Evolutionary conservation across 768 basidiomycete species (phyloP), one percentile per base, ranked within the genome.

Genomic region (Phanerochaete carnosa): DNA sequence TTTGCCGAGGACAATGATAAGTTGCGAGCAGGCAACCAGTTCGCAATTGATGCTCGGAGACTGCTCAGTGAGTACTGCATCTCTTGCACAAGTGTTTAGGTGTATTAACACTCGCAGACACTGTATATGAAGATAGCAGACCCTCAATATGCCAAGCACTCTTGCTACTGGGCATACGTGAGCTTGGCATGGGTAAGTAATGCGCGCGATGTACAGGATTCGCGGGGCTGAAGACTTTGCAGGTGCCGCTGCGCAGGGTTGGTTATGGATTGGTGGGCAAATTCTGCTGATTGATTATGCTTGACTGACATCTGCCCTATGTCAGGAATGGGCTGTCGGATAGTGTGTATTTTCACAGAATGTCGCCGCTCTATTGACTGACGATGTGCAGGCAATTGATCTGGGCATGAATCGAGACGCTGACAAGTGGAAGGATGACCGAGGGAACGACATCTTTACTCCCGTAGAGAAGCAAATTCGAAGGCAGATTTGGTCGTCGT

Each of bases 401-500:
- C 75, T 94, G 16, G 92, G 92, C 32, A 75, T 94, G 62, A 91
- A 94, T 68, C 88, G 89, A 29, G 84, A 90, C 65, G 84, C 90
- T 3, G 83, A 87, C 28, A 83, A 80, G 57, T 94, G 92, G 90
- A 85, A 85, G 66, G 79, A 65, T 19, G 62, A 82, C 56, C 77
- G 83, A 58, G 84, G 83, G 15, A 79, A 77, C 50, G 78, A 79
- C 59, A 70, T 92, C 35, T 90, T 92, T 65, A 82, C 82, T 9
- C 45, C 59, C 16, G 52, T 84, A 66, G 91, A 92, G 70, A 85
- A 82, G 29, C 88, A 91, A 70, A 82, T 79, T 4, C 80, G 90
- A 62, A 83, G 84, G 54, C 88, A 90, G 64, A 87, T 91, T 45
- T 93, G 90, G 90, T 91, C 89, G 88, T 78, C 81, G 16, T 92